Base-by-base conservation (phyloP, 257 asterid genomes). In the Handroanthus guayacan region DNA sequence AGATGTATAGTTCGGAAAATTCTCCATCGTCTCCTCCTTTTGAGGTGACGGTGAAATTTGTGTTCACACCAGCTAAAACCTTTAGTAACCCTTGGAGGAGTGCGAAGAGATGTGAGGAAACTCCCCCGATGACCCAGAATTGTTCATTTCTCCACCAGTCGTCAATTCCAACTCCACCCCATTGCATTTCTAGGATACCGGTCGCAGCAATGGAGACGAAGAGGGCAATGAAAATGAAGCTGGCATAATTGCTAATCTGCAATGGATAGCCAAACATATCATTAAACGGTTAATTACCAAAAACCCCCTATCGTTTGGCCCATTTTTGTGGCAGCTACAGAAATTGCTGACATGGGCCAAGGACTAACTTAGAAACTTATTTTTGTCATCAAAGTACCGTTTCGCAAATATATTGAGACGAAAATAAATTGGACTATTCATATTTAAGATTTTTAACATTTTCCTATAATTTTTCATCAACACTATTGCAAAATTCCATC, bases 141-240 rank as follows among this genome's bases (percentile, higher is more conserved):
- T 89, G 95, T 84, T 89, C 92, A 56, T 87, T 89, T 79, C 94
- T 89, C 94, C 94, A 89, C 94, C 94, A 89, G 60, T 89, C 95
- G 25, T 87, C 91, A 9, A 89, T 69, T 61, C 83, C 82, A 9
- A 89, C 92, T 43, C 92, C 92, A 18, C 95, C 95, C 95, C 95
- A 89, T 70, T 84, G 89, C 95, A 89, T 89, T 82, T 89, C 95
- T 8, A 89, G 87, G 77, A 83, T 74, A 18, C 95, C 91, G 10
- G 95, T 86, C 17, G 83, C 85, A 50, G 95, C 95, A 57, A 87
- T 89, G 62, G 95, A 82, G 81, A 83, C 71, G 82, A 89, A 89
- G 79, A 89, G 88, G 41, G 89, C 87, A 36, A 89, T 81, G 74
- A 89, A 89, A 43, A 89, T 34, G 36, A 87, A 64, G 77, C 89